These are phyloP conservation scores for Massarina eburnea DNA, from an alignment of 2,329 filamentous ascomycete genomes.

Conservation along the genomic window DNA sequence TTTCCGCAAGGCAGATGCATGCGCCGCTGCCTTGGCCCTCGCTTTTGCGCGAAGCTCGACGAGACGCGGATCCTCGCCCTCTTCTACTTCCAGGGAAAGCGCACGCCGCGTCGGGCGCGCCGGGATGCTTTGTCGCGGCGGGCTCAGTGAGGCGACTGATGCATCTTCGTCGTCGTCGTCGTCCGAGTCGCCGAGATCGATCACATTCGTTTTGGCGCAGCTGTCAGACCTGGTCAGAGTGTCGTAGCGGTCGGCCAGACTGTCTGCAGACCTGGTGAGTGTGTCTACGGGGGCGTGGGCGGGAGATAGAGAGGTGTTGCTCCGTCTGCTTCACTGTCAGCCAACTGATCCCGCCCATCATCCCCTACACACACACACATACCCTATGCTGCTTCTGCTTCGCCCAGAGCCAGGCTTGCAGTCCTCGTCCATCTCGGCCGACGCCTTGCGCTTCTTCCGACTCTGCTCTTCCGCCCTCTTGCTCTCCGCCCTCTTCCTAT, in stretches of 20 bases:
- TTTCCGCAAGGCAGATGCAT: constrained; percentile 4
- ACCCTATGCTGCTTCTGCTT: constrained; percentile 20
- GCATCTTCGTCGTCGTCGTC: constrained; percentile 22
- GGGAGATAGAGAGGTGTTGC: constrained; percentile 27
- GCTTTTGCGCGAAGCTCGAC: constrained; percentile 32
- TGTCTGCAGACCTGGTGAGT: too few relatives aligned
- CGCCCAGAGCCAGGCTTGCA: constrained; percentile 9
- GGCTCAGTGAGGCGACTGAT: constrained; percentile 13
- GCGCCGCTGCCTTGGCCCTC: constrained; percentile 25
- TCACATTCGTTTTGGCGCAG: constrained; percentile 14
- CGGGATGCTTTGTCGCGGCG: constrained; percentile 8
- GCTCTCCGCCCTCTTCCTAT: constrained; percentile 25
- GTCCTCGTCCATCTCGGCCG: constrained; percentile 16
- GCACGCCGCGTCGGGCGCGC: constrained; percentile 5
- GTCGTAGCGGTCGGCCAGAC: constrained; percentile 34
- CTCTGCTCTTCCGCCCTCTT: constrained; percentile 28
- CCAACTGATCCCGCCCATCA: not conserved
- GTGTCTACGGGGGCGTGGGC: constrained; percentile 11
- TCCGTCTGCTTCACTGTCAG: constrained; percentile 20
- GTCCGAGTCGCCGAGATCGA: constrained; percentile 30
- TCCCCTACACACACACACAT: constrained; percentile 2
- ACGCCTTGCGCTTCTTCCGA: constrained; percentile 27
- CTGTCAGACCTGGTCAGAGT: constrained; percentile 20
- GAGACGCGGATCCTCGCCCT: constrained; percentile 31
- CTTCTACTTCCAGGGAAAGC: constrained; percentile 28